Evolutionary conservation across 208 protist genomes (phyloP), one percentile per base, ranked within the genome.

Genomic region (Trypanosoma vivax): DNA sequence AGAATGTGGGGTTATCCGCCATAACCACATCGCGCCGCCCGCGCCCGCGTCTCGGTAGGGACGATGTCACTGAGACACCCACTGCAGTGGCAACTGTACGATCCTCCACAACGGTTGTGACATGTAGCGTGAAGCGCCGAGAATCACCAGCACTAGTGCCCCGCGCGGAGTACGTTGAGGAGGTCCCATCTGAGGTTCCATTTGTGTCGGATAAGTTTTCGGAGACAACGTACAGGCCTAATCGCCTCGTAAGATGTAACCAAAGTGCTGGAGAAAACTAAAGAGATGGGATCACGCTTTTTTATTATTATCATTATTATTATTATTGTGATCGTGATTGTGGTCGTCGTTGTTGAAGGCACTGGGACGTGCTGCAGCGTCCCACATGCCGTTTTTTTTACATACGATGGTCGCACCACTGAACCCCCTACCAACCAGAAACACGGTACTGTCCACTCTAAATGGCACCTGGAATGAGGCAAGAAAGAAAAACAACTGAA

Each of bases 61-160:
- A 53, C 70, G 73, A 30, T 86, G 83, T 28, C 59, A 52, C 21
- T 82, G 73, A 48, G 69, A 56, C n/a, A 48, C 37, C 31, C 27
- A 59, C 14, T 69, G 79, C 30, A 58, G n/a, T 61, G 24, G 50
- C 63, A 0, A 69, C 54, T 9, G 70, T 88, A 61, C 70, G 79
- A 39, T 70, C 73, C 5, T 82, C 63, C 27, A 86, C 85, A 16
- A 90, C 77, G 13, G 79, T 87, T 10, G 62, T 83, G n/a, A 65
- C 59, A 19, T 41, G 59, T 11, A 55, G 47, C 25, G 59, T 25
- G 27, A 50, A 58, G 39, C 38, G 40, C n/a, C 29, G 34, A 9
- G 59, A 56, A 21, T 52, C 49, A 19, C 50, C 40, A 11, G 37
- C 83, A 75, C 35, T 54, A 19, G 16, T 61, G 27, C 50, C 50